Percentiles rank a stretch among this genome's conserved stretches.
phyloP scores from a whole-genome alignment of 768 basidiomycete species.

The Heimioporus sp. region DNA sequence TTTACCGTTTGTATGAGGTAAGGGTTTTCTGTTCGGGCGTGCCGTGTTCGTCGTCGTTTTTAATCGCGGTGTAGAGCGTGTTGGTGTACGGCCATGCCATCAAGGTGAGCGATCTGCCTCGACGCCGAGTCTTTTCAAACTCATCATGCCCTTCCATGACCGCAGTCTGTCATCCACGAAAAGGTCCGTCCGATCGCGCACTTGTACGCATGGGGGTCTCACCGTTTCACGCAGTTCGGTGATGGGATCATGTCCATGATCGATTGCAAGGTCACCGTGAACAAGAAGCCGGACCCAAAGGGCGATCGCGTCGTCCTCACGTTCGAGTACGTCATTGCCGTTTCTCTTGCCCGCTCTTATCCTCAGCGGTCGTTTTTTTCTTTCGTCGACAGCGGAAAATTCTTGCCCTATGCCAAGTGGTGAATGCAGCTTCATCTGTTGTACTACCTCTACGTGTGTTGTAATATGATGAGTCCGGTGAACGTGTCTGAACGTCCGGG shows the following conservation, averaged over 20 bases:
- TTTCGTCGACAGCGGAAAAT: conserved; percentile 58
- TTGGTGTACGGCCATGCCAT: conserved; percentile 78
- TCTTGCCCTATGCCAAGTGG: conserved; percentile 73
- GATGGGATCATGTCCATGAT: conserved; percentile 92
- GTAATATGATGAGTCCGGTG: too few relatives aligned
- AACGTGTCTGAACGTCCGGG: too few relatives aligned
- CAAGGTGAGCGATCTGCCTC: conserved; percentile 45
- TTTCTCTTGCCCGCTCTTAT: too few relatives aligned
- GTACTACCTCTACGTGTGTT: not conserved
- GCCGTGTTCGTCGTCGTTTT: not conserved
- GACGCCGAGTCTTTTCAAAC: not conserved
- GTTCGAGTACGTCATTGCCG: conserved; percentile 59
- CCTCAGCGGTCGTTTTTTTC: conserved; percentile 1
- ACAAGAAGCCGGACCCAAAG: conserved; percentile 70
- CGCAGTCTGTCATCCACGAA: conserved; percentile 71
- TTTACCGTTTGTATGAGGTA: conserved; percentile 83
- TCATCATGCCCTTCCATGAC: conserved; percentile 1
- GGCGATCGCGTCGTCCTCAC: conserved; percentile 78
- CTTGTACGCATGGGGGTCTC: not conserved
- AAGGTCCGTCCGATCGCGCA: conserved; percentile 41
- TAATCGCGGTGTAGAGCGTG: conserved; percentile 45
- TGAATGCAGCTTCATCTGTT: conserved; percentile 24
- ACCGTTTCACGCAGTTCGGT: conserved; percentile 52
- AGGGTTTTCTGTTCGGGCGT: conserved; percentile 2
- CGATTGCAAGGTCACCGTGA: conserved; percentile 69